These are phyloP conservation scores for Sclerotinia nivalis DNA, from an alignment of 2,329 filamentous ascomycete species.

Conservation along the genomic window DNA sequence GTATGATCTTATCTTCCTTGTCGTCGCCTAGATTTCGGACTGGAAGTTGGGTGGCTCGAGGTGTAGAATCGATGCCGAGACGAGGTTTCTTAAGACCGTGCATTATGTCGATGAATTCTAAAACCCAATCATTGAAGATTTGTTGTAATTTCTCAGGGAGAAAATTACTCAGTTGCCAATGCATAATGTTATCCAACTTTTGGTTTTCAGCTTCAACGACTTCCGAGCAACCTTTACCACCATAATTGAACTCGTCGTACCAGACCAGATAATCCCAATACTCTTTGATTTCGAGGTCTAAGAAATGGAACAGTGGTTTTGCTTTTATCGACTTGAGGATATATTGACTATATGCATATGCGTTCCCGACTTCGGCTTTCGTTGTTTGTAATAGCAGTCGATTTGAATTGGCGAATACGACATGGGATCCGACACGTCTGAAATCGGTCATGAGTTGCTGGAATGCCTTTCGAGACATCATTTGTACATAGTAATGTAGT, in stretches of 20 bases:
- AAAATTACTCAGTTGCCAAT: conserved; percentile 95
- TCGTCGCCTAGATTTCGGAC: conserved; percentile 57
- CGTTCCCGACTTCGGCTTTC: conserved; percentile 94
- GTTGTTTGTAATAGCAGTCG: conserved; percentile 91
- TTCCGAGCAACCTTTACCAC: conserved; percentile 85
- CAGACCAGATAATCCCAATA: conserved; percentile 99
- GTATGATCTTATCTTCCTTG: conserved; percentile 61
- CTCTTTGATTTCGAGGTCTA: conserved; percentile 95
- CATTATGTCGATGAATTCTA: conserved; percentile 95
- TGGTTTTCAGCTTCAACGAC: conserved; percentile 77
- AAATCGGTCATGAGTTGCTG: conserved; percentile 98
- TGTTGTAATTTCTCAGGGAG: conserved; percentile 77
- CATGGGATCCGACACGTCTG: conserved; percentile 87
- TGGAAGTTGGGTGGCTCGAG: conserved; percentile 59
- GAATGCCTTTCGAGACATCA: conserved; percentile 97
- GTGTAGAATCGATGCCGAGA: conserved; percentile 49
- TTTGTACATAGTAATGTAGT: conserved; percentile 95
- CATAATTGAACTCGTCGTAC: conserved; percentile 99
- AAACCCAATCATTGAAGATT: conserved; percentile 86
- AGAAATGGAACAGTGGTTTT: conserved; percentile 94
- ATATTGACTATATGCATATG: conserved; percentile 95
- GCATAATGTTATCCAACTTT: conserved; percentile 87
- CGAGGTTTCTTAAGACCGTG: conserved; percentile 75
- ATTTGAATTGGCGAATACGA: conserved; percentile 92
- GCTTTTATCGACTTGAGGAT: conserved; percentile 96